Evolutionary conservation across 768 basidiomycete genomes (phyloP), one percentile per base, ranked within the genome.

Genomic region (Kwoniella europaea): DNA sequence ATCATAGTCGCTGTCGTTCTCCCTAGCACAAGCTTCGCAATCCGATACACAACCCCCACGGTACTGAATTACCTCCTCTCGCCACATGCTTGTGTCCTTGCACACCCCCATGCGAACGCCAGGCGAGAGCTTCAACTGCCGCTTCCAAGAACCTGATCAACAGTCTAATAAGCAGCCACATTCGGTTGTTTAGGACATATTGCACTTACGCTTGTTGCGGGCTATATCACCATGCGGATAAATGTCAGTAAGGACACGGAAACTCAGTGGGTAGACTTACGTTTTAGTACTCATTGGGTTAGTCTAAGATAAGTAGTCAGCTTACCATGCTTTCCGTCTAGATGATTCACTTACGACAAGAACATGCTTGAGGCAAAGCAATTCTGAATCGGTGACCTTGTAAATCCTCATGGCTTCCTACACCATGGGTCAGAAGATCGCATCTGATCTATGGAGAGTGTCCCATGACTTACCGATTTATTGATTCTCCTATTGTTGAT

Each of bases 341-440:
- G 15, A 24, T 12, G n/a, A n/a, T n/a, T n/a, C n/a, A 78, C 76
- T 53, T 29, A 78, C 76, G 1, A 74, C 52, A 7, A 74, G 65
- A 7, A 59, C 16, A 27, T 74, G 72, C 29, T 65, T 73, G 10
- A 78, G 59, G 24, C 69, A 63, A 5, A 78, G 54, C 52, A 75
- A 35, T 50, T 75, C 63, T 2, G 74, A 68, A n/a, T 74, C 72
- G 6, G 72, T 72, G 15, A 78, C 70, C 42, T 75, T 74, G 62
- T 42, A 75, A 0, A 46, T n/a, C 12, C 27, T 41, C 27, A 65
- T 66, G 0, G 74, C 76, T 13, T 71, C 71, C 76, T 78, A 35
- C 5, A 24, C 24, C 24, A 24, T 24, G 2, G 24, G 24, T 24
- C 24, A 24, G 24, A 24, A 24, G 24, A 24, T 24, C 2, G 24